Evolutionary conservation across 2,329 filamentous ascomycete species (phyloP), one percentile per base, ranked within the genome.

Genomic region (Coleophoma eucalyptorum): DNA sequence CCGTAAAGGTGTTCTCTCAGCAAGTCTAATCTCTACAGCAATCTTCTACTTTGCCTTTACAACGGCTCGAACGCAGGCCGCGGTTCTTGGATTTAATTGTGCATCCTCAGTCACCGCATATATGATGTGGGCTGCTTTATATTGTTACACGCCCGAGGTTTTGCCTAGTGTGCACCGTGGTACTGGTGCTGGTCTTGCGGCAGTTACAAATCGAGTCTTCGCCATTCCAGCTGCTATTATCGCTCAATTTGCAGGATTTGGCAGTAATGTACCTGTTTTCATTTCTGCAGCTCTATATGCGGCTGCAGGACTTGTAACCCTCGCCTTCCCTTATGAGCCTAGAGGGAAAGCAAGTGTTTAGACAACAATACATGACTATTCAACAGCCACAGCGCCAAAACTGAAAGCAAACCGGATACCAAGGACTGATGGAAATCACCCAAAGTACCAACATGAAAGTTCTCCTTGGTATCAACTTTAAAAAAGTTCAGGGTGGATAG

Each of bases 201-300:
- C 45, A 13, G 86, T 87, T 62, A 66, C 89, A 52, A 89, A 89
- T 66, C 74, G 86, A 31, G 62, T 84, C 33, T 78, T 80, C 5
- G 86, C 86, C 6, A 70, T 89, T 15, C 72, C 83, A 58, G 86
- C 86, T 1, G 85, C 86, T 0, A 72, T 89, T 8, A 69, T 89
- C 15, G 86, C 86, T 2, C 79, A 80, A 0, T 81, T 47, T 18
- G 43, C 46, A 1, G 48, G 19, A 10, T 78, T 79, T 3, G 26
- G 26, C 26, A 73, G 76, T n/a, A 78, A 73, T 31, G 68, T 72
- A 33, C 80, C 80, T 3, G 76, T 84, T 16, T 81, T 79, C 58
- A 66, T 83, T 57, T 77, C 79, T 13, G 79, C 74, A 0, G 68
- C 67, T 18, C 65, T 84, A 49, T 83, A 84, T 46, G 61, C 83